phyloP scores from a whole-genome alignment of 495 filamentous ascomycete species.

The Talaromyces stipitatus region DNA sequence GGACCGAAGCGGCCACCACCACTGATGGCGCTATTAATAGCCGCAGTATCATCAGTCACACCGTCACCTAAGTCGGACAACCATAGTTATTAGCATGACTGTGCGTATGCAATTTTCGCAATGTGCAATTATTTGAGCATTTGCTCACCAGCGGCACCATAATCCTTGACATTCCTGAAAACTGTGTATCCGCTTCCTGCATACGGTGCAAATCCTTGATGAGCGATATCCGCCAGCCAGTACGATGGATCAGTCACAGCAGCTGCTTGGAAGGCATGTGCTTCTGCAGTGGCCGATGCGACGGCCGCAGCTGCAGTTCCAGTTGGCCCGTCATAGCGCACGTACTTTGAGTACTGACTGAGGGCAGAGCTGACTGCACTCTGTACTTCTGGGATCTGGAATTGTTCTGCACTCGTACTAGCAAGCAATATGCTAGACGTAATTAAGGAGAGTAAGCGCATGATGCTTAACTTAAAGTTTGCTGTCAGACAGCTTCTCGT shows the following conservation, averaged over 20 bases:
- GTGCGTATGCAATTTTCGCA: not conserved
- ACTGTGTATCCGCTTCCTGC: constrained; percentile 38
- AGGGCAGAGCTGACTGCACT: constrained; percentile 14
- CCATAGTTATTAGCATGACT: not conserved
- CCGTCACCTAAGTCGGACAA: constrained; percentile 40
- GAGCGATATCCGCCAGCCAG: constrained; percentile 63
- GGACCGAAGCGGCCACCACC: constrained; percentile 46
- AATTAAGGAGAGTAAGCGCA: not conserved
- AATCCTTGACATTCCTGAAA: constrained; percentile 53
- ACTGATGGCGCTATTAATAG: constrained; percentile 54
- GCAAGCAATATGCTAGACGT: constrained; percentile 11
- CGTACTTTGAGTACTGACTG: constrained; percentile 11
- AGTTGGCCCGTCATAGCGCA: constrained; percentile 10
- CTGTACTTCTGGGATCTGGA: constrained; percentile 16
- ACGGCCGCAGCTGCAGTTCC: constrained; percentile 3
- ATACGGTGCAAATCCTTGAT: constrained; percentile 46
- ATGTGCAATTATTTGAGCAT: constrained; percentile 4
- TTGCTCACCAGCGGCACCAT: constrained; percentile 43
- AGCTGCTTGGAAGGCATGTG: constrained; percentile 4
- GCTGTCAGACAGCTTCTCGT: not conserved
- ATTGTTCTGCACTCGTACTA: constrained; percentile 14
- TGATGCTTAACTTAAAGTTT: not conserved
- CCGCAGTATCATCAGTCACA: constrained; percentile 56
- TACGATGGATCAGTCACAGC: constrained; percentile 32
- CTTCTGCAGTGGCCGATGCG: not conserved